phyloP scores from a whole-genome alignment of 441 rosid genomes.

The Erodium trifolium region DNA sequence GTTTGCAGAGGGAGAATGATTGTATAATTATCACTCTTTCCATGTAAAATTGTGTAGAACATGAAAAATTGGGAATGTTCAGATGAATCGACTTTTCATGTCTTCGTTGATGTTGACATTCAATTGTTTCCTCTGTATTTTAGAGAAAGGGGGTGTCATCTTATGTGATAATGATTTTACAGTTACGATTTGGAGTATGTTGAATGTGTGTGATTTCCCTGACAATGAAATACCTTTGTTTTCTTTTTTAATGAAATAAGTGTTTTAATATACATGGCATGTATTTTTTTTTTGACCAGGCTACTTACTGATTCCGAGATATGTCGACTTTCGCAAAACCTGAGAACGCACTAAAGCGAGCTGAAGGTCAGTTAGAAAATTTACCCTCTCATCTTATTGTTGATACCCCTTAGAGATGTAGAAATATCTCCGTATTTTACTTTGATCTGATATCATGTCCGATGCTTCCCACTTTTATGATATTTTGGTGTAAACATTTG shows the following conservation, averaged over 20 bases:
- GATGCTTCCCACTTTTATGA: no score
- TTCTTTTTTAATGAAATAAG: background rate
- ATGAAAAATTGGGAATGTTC: no score
- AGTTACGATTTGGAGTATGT: background rate
- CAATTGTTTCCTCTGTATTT: no score
- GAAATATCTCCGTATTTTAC: background rate
- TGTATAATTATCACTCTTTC: no score
- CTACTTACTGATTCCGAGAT: slow-evolving; percentile 15
- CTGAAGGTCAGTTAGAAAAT: slow-evolving; percentile 56
- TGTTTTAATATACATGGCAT: background rate
- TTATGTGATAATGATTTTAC: background rate
- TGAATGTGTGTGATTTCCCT: background rate
- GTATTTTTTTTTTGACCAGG: background rate
- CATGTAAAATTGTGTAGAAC: no score
- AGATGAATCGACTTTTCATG: no score
- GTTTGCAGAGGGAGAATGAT: no score
- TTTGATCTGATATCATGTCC: background rate
- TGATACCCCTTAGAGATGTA: background rate
- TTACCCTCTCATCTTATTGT: background rate
- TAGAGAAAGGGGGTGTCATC: no score
- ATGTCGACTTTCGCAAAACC: slow-evolving; percentile 86
- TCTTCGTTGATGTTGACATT: no score
- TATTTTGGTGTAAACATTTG: background rate
- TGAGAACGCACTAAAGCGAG: slow-evolving; percentile 88
- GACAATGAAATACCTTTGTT: background rate